Evolutionary conservation across 2,329 filamentous ascomycete genomes (phyloP).

Genomic region (Leptographium radiaticola): DNA sequence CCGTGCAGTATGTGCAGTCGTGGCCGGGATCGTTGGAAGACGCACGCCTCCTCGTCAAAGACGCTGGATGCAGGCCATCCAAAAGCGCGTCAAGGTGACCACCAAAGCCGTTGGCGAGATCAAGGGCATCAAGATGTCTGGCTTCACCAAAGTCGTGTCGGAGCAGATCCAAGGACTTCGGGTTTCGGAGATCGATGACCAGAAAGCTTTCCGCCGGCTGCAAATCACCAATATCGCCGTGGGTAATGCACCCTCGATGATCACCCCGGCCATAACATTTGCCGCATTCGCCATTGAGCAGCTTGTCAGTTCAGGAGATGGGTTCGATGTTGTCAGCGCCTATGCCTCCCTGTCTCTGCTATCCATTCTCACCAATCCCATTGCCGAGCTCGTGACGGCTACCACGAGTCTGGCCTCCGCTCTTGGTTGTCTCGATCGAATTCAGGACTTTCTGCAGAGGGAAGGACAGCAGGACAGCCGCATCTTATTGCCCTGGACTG

Average conservation of each 20-base stretch:
- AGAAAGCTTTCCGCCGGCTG: neutral
- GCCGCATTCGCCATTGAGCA: neutral
- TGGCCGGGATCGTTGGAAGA: neutral
- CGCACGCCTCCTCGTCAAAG: neutral
- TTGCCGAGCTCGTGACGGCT: neutral
- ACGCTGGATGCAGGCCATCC: conserved; percentile 35
- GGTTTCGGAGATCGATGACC: neutral
- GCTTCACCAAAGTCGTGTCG: conserved; percentile 25
- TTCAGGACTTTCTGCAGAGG: neutral
- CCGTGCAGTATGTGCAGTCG: neutral
- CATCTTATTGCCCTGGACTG: neutral
- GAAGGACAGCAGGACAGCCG: neutral
- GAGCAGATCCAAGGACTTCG: neutral
- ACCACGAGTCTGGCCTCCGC: neutral
- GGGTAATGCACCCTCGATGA: neutral
- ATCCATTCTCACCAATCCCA: conserved; percentile 3
- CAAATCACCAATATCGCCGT: conserved; percentile 2
- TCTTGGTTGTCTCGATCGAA: neutral
- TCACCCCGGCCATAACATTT: neutral
- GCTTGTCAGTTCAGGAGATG: neutral
- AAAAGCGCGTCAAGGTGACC: conserved; percentile 33
- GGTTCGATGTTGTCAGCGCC: neutral
- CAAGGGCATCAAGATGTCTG: conserved; percentile 37
- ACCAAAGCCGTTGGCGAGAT: conserved; percentile 34
- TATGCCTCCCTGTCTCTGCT: neutral